Conservation (phyloP, 2,329 filamentous ascomycete species). For the Stachybotrys elegans region DNA sequence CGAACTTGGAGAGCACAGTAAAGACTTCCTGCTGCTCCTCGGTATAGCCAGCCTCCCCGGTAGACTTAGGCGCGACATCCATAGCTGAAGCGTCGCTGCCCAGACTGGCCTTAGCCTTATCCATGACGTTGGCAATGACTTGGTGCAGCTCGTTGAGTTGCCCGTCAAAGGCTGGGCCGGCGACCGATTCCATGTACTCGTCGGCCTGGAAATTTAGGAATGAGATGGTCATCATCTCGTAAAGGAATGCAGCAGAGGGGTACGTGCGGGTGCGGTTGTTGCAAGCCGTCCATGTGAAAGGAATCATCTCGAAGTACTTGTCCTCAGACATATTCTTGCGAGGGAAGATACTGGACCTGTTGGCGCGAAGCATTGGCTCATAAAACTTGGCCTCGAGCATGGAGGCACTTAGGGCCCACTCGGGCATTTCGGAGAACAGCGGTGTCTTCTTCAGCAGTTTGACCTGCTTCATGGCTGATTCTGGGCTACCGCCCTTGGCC, state of each 20-base stretch:
- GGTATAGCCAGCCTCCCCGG: background rate
- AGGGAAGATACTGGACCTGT: conserved; percentile 4
- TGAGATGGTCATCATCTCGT: conserved; percentile 9
- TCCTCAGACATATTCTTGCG: background rate
- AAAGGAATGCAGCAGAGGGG: conserved; percentile 2
- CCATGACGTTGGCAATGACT: background rate
- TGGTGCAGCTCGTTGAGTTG: background rate
- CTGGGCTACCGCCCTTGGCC: too few relatives aligned
- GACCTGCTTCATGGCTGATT: background rate
- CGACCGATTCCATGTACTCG: conserved; percentile 10
- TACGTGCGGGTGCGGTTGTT: conserved; percentile 5
- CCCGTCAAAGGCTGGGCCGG: conserved; percentile 1
- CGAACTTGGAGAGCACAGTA: background rate
- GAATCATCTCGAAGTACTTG: conserved; percentile 10
- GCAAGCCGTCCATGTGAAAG: conserved; percentile 6
- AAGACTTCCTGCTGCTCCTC: background rate
- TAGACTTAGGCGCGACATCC: background rate
- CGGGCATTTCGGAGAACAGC: conserved; percentile 1
- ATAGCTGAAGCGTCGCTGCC: background rate
- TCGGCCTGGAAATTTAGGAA: conserved; percentile 7
- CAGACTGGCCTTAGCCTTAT: too few relatives aligned
- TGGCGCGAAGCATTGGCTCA: background rate
- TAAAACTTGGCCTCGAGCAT: conserved; percentile 5
- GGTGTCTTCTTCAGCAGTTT: conserved; percentile 1
- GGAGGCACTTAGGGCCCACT: conserved; percentile 4